Conservation (phyloP, 2,329 filamentous ascomycete genomes). For the Arthrobotrys iridis region DNA sequence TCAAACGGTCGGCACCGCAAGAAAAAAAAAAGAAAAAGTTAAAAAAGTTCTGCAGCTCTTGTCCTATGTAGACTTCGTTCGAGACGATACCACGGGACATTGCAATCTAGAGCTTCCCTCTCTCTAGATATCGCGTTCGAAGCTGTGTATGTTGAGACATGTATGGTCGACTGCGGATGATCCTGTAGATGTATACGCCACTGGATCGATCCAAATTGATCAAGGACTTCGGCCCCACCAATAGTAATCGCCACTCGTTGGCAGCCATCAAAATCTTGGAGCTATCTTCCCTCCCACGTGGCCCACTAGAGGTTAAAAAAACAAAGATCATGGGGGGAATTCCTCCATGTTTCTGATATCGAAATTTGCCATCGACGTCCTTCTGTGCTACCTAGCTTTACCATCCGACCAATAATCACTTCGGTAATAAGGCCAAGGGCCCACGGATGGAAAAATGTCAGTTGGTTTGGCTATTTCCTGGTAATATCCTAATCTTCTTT, state of each 20-base stretch:
- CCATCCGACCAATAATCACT: conserved; percentile 1
- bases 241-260: background rate
- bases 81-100: too few species aligned
- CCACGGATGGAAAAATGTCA: conserved; percentile 11
- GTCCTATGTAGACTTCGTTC: background rate
- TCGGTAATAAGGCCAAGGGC: background rate
- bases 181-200: background rate
- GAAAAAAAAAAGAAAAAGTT: background rate
- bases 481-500: background rate
- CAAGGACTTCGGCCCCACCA: conserved; percentile 3
- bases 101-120: background rate
- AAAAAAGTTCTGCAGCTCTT: background rate
- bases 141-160: too few species aligned
- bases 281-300: background rate
- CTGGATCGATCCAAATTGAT: background rate
- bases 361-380: background rate
- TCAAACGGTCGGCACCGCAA: background rate
- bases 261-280: background rate
- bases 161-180: background rate
- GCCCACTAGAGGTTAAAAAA: too few species aligned
- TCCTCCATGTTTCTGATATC: background rate
- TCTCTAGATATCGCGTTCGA: background rate
- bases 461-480: conserved; percentile 1
- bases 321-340: background rate
- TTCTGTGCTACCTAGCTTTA: background rate